Evolutionary conservation across 805 yeast species (phyloP), one percentile per base, ranked within the genome.

Genomic region (Ogataea paraovalis): DNA sequence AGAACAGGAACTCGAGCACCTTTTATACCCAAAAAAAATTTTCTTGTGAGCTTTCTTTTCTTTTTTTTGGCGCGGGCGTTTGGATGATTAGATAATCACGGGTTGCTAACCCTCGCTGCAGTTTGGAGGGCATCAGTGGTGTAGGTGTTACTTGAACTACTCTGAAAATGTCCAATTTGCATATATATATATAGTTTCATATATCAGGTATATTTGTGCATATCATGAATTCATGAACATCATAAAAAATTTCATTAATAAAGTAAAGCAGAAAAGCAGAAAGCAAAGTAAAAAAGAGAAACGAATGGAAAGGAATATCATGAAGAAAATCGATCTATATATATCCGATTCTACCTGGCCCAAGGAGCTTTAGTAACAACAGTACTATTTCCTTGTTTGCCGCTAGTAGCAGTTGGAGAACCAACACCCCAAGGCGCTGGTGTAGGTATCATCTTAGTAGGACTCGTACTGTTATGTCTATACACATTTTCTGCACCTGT

Each of bases 291-390:
- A 9, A 9, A 9, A 9, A n/a, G n/a, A 36, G 21, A 18, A 36
- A 9, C 20, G 20, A 36, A 8, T 25, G 28, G 10, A 25, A 25
- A 6, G 10, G 9, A 25, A 25, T 25, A 25, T 25, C 28, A 10
- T n/a, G n/a, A n/a, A n/a, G n/a, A n/a, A n/a, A n/a, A 25, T 25
- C 28, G 28, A 34, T 34, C 21, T 34, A 7, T 12, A 28, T 23
- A 37, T 25, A 20, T 28, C 23, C 25, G 19, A n/a, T 7, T 20
- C 34, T 14, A 25, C 22, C 32, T 50, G 9, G 53, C 51, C 60
- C 62, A 58, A 8, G 62, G 60, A 5, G 59, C 62, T 28, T 51
- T 51, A 1, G 62, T 58, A 2, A 51, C 54, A 14, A 43, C 49
- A 7, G 42, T 9, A 25, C 25, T 16, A 4, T 20, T 36, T 27